Conservation (phyloP, 441 rosid species). For the Adansonia gregorii region DNA sequence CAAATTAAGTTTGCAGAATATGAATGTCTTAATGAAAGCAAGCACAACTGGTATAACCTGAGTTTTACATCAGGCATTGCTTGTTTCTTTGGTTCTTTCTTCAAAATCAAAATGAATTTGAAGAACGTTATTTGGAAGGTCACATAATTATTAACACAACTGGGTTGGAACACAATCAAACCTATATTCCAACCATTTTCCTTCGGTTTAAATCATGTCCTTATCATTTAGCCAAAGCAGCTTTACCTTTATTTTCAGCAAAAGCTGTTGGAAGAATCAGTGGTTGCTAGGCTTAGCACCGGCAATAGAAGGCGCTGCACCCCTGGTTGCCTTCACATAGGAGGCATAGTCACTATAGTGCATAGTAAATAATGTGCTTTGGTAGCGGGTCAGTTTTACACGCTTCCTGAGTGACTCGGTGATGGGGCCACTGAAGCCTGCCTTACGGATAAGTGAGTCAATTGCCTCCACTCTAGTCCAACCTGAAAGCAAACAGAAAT, state of each 20-base stretch:
- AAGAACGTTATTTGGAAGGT: constrained; percentile 43
- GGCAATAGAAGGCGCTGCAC: constrained; percentile 54
- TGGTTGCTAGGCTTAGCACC: constrained; percentile 51
- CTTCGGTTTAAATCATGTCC: constrained; percentile 23
- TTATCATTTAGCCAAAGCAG: constrained; percentile 31
- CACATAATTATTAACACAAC: constrained; percentile 26
- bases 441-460: constrained; percentile 86
- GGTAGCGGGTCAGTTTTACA: constrained; percentile 79
- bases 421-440: constrained; percentile 72
- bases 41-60: constrained; percentile 1
- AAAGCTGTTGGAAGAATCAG: constrained; percentile 44
- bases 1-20: constrained; percentile 24
- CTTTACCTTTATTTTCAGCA: constrained; percentile 28
- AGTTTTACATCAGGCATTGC: constrained; percentile 21
- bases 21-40: neutral
- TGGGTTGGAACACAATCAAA: constrained; percentile 36
- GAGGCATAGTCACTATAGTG: constrained; percentile 71
- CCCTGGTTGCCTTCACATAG: constrained; percentile 68
- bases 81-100: constrained; percentile 31
- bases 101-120: constrained; percentile 53
- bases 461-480: constrained; percentile 87
- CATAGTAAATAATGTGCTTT: constrained; percentile 85
- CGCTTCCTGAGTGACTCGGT: constrained; percentile 65
- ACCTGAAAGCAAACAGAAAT: constrained; percentile 44
- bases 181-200: constrained; percentile 31